Conservation (phyloP, 805 yeast genomes). For the Myxozyma lipomycoides region DNA sequence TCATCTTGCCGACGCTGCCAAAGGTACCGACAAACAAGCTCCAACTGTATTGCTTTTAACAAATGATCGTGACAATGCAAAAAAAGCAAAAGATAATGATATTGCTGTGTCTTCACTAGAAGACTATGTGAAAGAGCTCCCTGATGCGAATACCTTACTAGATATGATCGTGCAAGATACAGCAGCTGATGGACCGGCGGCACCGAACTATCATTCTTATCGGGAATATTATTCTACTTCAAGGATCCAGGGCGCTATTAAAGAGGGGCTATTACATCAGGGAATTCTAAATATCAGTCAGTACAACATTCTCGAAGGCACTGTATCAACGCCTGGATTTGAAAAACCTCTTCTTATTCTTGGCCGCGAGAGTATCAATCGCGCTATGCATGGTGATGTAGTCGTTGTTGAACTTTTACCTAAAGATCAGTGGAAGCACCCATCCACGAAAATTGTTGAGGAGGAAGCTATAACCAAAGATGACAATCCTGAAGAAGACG, state of each 20-base stretch:
- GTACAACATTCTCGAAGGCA: constrained; percentile 85
- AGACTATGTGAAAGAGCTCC: constrained; percentile 68
- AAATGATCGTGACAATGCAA: constrained; percentile 68
- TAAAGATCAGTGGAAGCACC: constrained; percentile 79
- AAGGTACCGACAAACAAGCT: constrained; percentile 26
- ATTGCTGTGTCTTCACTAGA: constrained; percentile 35
- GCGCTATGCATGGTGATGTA: constrained; percentile 88
- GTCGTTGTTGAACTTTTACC: constrained; percentile 90
- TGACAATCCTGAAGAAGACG: constrained; percentile 46
- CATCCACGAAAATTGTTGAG: constrained; percentile 74
- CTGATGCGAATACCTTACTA: constrained; percentile 66
- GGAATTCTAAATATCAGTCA: constrained; percentile 78
- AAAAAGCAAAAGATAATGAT: constrained; percentile 49
- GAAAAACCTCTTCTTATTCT: constrained; percentile 75
- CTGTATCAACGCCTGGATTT: constrained; percentile 64
- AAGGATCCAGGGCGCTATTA: constrained; percentile 84
- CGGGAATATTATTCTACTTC: constrained; percentile 77
- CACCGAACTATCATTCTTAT: constrained; percentile 54
- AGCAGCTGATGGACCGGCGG: constrained; percentile 25
- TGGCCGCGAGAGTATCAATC: constrained; percentile 80
- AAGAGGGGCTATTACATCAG: constrained; percentile 80
- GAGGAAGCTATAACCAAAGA: constrained; percentile 60
- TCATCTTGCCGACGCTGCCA: constrained; percentile 49
- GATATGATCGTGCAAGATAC: constrained; percentile 64
- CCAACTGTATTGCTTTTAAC: constrained; percentile 48